Evolutionary conservation across 371 early-diverging fungal genomes (phyloP).

Genomic region (Syncephalis plumigaleata): DNA sequence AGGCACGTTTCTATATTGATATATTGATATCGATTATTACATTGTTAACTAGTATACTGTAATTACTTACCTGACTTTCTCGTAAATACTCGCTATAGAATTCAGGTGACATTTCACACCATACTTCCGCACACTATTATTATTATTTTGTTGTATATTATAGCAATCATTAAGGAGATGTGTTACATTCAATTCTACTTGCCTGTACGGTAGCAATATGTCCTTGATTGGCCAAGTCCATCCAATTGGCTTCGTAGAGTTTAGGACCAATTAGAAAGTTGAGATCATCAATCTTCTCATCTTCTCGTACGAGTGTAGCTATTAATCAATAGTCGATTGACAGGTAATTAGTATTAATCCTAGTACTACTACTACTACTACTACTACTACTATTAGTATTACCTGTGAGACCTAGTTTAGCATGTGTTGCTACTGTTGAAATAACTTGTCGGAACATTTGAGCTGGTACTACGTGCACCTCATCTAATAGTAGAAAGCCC

Average conservation of each 20-base stretch:
- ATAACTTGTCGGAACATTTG: constrained; percentile 97
- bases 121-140: constrained; percentile 86
- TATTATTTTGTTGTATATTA: no score
- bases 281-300: constrained; percentile 98
- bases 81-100: constrained; percentile 93
- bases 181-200: no score
- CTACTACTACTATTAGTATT: no score
- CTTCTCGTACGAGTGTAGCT: constrained; percentile 98
- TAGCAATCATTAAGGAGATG: no score
- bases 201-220: constrained; percentile 96
- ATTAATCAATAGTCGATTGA: no score
- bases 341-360: no score
- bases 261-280: constrained; percentile 99
- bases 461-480: constrained; percentile 99
- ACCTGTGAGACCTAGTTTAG: constrained; percentile 92
- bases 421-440: constrained; percentile 87
- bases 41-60: no score
- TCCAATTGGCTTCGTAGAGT: constrained; percentile 99
- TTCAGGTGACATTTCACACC: constrained; percentile 98
- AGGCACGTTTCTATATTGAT: constrained; percentile 40
- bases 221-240: constrained; percentile 93
- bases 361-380: no score
- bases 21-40: no score
- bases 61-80: constrained; percentile 14
- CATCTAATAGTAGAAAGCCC: constrained; percentile 97